Conservation (phyloP, 768 basidiomycete genomes). For the Suillus occidentalis region DNA sequence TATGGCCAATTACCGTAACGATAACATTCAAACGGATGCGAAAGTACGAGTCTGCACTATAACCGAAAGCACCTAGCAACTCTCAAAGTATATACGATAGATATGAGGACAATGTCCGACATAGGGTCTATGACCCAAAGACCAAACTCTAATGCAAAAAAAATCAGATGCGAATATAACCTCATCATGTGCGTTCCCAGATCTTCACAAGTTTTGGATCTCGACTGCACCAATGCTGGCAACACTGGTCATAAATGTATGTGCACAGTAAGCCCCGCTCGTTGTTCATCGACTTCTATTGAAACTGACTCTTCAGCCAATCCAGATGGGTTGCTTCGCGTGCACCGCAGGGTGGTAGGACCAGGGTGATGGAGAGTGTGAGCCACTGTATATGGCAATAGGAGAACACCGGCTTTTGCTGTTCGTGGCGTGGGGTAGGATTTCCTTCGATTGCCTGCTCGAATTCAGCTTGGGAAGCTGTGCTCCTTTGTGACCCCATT, state of each 20-base stretch:
- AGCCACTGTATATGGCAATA: not conserved
- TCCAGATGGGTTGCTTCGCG: conserved; percentile 15
- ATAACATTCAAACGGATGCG: too few species aligned
- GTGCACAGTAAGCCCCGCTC: conserved; percentile 17
- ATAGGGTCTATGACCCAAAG: too few species aligned
- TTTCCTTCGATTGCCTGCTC: conserved; percentile 17
- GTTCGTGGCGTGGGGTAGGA: not conserved
- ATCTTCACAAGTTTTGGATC: conserved; percentile 39
- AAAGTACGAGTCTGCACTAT: too few species aligned
- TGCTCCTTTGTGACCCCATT: too few species aligned
- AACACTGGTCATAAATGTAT: conserved; percentile 50
- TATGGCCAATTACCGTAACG: too few species aligned
- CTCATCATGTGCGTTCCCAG: conserved; percentile 24
- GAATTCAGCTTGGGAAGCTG: conserved; percentile 16
- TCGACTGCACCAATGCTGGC: conserved; percentile 45
- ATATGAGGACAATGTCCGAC: too few species aligned
- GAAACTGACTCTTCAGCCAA: conserved; percentile 8
- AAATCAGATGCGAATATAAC: conserved; percentile 16
- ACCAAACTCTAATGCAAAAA: too few species aligned
- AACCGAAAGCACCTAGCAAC: too few species aligned
- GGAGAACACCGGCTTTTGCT: not conserved
- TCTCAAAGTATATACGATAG: too few species aligned
- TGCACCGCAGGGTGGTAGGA: conserved; percentile 26
- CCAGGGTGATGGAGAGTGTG: conserved; percentile 17
- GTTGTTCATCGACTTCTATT: conserved; percentile 23